Evolutionary conservation across 352 stramenopile species (phyloP).

Genomic region (Phytophthora chlamydospora): DNA sequence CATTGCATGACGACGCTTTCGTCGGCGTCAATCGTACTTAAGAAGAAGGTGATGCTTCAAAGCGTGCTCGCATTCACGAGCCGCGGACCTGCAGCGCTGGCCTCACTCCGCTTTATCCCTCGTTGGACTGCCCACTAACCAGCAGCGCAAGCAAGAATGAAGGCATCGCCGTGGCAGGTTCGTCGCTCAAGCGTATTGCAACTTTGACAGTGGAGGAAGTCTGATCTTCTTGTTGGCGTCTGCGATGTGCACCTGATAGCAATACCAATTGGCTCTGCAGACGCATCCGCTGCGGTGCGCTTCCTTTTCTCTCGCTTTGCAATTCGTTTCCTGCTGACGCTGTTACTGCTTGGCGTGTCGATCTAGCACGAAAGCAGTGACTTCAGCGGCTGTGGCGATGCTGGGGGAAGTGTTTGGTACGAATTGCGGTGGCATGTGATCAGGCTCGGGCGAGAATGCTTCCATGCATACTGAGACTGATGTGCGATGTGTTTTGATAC

Average conservation of each 20-base stretch:
- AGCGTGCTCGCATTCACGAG: constrained; percentile 13
- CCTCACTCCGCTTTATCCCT: constrained; percentile 20
- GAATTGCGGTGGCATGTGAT: not conserved
- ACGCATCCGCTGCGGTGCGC: constrained; percentile 57
- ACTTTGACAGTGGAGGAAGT: not conserved
- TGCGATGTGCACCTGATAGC: constrained; percentile 28
- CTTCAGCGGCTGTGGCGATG: constrained; percentile 63
- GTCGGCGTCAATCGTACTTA: too few relatives aligned
- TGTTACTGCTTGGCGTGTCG: not conserved
- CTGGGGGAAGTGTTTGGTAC: constrained; percentile 72
- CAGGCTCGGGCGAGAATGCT: not conserved
- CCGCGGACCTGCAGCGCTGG: not conserved
- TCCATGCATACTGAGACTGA: not conserved
- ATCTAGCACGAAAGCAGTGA: constrained; percentile 69
- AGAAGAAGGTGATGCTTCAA: constrained; percentile 26
- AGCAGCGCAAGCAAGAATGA: constrained; percentile 14
- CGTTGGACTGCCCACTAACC: not conserved
- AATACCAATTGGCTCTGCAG: constrained; percentile 64
- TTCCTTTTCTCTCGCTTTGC: not conserved
- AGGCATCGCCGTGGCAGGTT: constrained; percentile 47
- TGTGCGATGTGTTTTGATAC: not conserved
- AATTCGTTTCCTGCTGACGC: too few relatives aligned
- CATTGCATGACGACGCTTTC: not conserved
- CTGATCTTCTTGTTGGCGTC: not conserved
- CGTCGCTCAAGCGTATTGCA: not conserved